Base-by-base conservation (phyloP, 2,329 filamentous ascomycete genomes). In the Stagonosporopsis tanaceti region DNA sequence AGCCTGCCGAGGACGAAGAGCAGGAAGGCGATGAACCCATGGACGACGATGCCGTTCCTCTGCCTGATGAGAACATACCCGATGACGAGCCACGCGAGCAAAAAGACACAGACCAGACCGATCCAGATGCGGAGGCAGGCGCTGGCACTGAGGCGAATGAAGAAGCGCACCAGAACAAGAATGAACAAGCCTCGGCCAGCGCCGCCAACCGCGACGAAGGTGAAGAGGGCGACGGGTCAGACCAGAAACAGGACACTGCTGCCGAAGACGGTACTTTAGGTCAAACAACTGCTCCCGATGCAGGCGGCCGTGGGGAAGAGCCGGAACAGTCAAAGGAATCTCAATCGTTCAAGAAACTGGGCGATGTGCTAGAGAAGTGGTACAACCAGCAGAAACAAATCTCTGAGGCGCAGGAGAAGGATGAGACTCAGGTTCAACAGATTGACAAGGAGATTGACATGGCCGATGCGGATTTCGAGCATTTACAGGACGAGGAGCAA, bases 301-400 rank as follows among this genome's bases (percentile, higher is more conserved):
- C 73, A 15, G 70, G 72, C 30, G 74, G 75, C 9, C 69, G 65
- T n/a, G 70, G 71, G 20, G 75, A 78, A 46, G 70, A 73, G 39
- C 54, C 76, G 15, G 73, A 82, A 63, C 76, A 81, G 35, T 68
- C 71, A 17, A 68, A 71, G 5, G 76, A 85, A 48, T 79, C 81
- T 42, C 87, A 95, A 65, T 91, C 93, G 1, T 97, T 97, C 83
- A 95, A 95, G 79, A 96, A 97, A 71, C 85, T 99, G 28, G 95
- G 95, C 22, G 93, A 99, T 78, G 90, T 92, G 6, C 82, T 99
- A 30, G 93, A 98, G 75, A 87, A 89, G 67, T 99, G 93, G 92
- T 93, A 98, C 76, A 87, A 91, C 57, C 91, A 93, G 70, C 91
- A 96, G 69, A 87, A 86, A 44, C 90, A 97, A 60, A 98, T 99